Evolutionary conservation across 331 rosid genomes (phyloP).

Genomic region (Malus hybrid): DNA sequence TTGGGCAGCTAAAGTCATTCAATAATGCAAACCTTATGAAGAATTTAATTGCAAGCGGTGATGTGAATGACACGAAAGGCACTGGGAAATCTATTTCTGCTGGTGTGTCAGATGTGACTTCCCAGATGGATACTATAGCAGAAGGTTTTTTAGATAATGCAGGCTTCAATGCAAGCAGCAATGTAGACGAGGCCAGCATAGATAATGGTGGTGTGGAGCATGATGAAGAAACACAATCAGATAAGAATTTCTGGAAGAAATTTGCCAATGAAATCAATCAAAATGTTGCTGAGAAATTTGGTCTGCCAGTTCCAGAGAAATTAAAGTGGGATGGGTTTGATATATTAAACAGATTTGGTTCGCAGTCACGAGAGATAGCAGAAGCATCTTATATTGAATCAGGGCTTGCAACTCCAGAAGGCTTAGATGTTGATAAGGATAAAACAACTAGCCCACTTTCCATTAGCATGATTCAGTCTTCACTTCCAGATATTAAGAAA

Average conservation of each 20-base stretch:
- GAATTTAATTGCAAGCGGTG: conserved; percentile 29
- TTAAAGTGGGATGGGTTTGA: conserved; percentile 91
- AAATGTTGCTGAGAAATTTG: conserved; percentile 68
- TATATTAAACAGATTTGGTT: conserved; percentile 59
- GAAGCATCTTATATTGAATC: conserved; percentile 71
- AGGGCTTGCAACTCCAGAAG: conserved; percentile 79
- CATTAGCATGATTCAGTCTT: conserved; percentile 43
- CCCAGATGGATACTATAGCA: conserved; percentile 15
- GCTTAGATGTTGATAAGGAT: conserved; percentile 24
- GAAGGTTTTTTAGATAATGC: conserved; percentile 25
- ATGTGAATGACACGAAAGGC: conserved; percentile 14
- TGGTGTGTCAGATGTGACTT: conserved; percentile 21
- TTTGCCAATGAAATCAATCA: conserved; percentile 62
- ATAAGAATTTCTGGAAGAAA: conserved; percentile 70
- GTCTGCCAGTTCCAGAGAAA: conserved; percentile 62
- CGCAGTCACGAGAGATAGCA: conserved; percentile 64
- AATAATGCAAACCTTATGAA: conserved; percentile 48
- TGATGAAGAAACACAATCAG: conserved; percentile 41
- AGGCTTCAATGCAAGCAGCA: conserved; percentile 17
- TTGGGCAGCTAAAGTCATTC: conserved; percentile 80
- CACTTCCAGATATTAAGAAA: conserved; percentile 76
- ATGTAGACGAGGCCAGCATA: conserved; percentile 21
- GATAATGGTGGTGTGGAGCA: conserved; percentile 24
- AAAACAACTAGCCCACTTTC: conserved; percentile 35
- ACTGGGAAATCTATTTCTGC: conserved; percentile 21